Conservation (phyloP, 148 eudicot species). For the Amaranthus cruentus region DNA sequence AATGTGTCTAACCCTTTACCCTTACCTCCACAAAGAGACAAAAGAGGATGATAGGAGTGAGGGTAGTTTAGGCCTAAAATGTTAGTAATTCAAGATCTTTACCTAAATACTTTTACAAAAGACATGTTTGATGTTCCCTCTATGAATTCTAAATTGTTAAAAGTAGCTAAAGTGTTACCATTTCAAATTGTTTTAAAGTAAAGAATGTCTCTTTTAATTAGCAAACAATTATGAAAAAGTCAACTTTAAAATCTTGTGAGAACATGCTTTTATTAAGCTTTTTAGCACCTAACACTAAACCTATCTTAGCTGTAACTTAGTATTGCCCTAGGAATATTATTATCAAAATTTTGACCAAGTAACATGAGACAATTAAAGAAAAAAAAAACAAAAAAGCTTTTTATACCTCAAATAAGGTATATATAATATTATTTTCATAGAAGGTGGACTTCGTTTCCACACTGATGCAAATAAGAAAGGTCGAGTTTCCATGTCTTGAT, state of each 20-base stretch:
- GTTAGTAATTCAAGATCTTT: too few species aligned
- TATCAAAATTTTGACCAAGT: constrained; percentile 9
- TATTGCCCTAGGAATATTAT: neutral
- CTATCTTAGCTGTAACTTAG: constrained; percentile 2
- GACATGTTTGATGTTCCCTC: neutral
- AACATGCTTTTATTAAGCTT: constrained; percentile 9
- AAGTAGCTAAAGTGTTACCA: neutral
- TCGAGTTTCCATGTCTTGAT: too few species aligned
- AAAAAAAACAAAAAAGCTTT: neutral
- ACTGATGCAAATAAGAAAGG: too few species aligned
- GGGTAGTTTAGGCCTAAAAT: too few species aligned
- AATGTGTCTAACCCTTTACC: too few species aligned
- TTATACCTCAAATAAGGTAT: too few species aligned
- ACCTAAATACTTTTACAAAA: neutral
- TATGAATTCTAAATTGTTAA: neutral
- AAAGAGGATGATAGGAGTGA: too few species aligned
- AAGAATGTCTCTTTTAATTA: constrained; percentile 9
- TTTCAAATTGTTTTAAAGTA: constrained; percentile 5
- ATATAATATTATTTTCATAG: too few species aligned
- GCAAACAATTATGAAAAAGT: neutral
- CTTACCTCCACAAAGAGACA: too few species aligned
- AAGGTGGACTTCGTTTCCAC: too few species aligned
- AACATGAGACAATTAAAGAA: neutral
- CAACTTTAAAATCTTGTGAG: constrained; percentile 4
- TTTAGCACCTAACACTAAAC: neutral